These are phyloP conservation scores for Herpetomonas tarakana DNA, from an alignment of 208 protist genomes.

Conservation along the genomic window DNA sequence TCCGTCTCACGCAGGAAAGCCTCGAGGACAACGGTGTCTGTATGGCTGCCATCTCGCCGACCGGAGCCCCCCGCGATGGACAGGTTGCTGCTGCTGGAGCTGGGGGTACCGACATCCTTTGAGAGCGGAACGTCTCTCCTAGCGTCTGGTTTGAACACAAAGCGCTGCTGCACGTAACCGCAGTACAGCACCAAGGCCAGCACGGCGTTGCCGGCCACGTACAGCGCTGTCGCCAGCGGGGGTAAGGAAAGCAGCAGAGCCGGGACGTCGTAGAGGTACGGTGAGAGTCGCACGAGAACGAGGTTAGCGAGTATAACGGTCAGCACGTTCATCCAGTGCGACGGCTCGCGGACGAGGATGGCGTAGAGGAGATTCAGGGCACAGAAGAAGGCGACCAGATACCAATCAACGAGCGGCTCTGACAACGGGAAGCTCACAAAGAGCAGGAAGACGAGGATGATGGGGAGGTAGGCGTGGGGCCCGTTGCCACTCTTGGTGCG, in stretches of 20 bases:
- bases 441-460: slow-evolving; percentile 71
- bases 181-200: slow-evolving; percentile 35
- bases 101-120: too few relatives aligned
- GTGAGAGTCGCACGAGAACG: slow-evolving; percentile 48
- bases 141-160: slow-evolving; percentile 9
- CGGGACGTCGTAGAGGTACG: slow-evolving; percentile 49
- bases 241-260: slow-evolving; percentile 27
- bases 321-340: slow-evolving; percentile 50
- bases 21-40: slow-evolving; percentile 27
- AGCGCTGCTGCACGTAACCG: slow-evolving; percentile 48
- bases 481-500: slow-evolving; percentile 12
- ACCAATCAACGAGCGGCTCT: slow-evolving; percentile 73
- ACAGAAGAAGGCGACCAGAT: slow-evolving; percentile 47
- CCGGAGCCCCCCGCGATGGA: background rate
- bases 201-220: slow-evolving; percentile 32
- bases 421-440: slow-evolving; percentile 82
- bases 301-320: slow-evolving; percentile 54
- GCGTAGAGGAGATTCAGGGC: slow-evolving; percentile 49
- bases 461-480: slow-evolving; percentile 43
- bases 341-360: slow-evolving; percentile 36
- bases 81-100: too few relatives aligned
- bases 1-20: slow-evolving; percentile 36
- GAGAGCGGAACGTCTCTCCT: too few relatives aligned
- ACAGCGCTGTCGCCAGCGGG: slow-evolving; percentile 19
- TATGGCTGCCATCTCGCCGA: background rate